A percentile compares a stretch with the other conserved stretches of the same genome.
Conservation (phyloP, 2,329 filamentous ascomycete genomes). For the Aspergillus arachidicola region DNA sequence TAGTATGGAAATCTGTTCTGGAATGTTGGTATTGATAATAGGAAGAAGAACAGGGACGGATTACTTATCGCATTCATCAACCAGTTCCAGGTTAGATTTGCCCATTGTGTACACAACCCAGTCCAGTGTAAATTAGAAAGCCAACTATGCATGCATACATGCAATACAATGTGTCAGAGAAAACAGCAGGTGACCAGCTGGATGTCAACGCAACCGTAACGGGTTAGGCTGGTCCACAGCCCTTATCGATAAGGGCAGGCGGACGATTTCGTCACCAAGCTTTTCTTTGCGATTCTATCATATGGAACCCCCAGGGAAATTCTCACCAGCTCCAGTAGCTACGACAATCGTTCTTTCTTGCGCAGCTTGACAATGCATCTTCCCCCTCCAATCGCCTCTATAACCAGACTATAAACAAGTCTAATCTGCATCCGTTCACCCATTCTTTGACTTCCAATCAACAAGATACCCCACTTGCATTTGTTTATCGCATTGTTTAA, state of each 20-base stretch:
- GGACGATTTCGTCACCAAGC: slow-evolving; percentile 29
- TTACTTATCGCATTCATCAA: slow-evolving; percentile 60
- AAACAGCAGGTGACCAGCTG: neutral
- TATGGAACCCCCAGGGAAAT: slow-evolving; percentile 21
- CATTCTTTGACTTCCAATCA: neutral
- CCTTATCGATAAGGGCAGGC: slow-evolving; percentile 35
- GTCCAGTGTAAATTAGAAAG: neutral
- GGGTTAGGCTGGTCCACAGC: slow-evolving; percentile 4
- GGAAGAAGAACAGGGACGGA: neutral
- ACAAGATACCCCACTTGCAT: slow-evolving; percentile 2
- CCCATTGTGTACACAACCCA: slow-evolving; percentile 25
- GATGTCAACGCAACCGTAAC: neutral
- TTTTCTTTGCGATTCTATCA: slow-evolving; percentile 29
- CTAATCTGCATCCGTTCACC: neutral
- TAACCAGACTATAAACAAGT: neutral
- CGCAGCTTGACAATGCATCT: slow-evolving; percentile 6
- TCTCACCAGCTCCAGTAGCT: slow-evolving; percentile 14
- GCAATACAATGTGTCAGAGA: neutral
- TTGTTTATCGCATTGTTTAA: neutral
- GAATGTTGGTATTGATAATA: slow-evolving; percentile 14
- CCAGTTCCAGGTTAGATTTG: slow-evolving; percentile 56
- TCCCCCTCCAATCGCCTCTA: neutral
- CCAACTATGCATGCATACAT: neutral
- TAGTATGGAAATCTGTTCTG: slow-evolving; percentile 75
- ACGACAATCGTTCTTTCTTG: neutral